Evolutionary conservation across 2,329 filamentous ascomycete genomes (phyloP).

Genomic region (Botryotinia globosa): DNA sequence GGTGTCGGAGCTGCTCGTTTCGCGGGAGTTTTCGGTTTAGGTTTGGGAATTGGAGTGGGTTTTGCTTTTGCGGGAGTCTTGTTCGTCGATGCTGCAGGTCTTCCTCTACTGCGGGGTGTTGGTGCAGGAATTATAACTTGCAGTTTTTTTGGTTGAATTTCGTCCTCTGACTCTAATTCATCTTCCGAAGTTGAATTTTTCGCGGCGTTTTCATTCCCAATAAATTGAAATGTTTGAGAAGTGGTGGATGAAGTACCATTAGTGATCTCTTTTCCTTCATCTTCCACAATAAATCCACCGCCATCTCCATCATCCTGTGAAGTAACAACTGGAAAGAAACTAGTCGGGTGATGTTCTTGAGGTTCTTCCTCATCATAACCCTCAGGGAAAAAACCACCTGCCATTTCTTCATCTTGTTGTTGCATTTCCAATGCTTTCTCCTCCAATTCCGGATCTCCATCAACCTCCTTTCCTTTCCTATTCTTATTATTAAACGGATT

Average conservation of each 20-base stretch:
- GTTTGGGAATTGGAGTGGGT: conserved; percentile 10
- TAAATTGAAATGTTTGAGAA: conserved; percentile 28
- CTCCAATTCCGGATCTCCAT: conserved; percentile 32
- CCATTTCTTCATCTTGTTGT: conserved; percentile 50
- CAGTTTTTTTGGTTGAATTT: conserved; percentile 23
- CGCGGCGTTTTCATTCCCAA: conserved; percentile 24
- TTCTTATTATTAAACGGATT: conserved; percentile 51
- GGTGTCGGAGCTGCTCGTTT: conserved; percentile 3
- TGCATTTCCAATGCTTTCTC: conserved; percentile 34
- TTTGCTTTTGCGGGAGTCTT: conserved; percentile 15
- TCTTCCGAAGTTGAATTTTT: conserved; percentile 1
- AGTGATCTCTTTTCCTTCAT: conserved; percentile 21
- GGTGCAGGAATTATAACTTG: conserved; percentile 6
- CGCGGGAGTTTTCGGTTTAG: conserved; percentile 4
- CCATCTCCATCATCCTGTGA: conserved; percentile 31
- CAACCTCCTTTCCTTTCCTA: conserved; percentile 30
- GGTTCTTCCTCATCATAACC: conserved; percentile 50
- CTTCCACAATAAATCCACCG: conserved; percentile 36
- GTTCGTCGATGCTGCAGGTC: conserved; percentile 24
- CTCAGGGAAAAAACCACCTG: conserved; percentile 60
- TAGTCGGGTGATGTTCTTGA: conserved; percentile 23
- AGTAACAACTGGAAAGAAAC: conserved; percentile 37
- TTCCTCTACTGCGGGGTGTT: conserved; percentile 27
- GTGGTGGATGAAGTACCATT: conserved; percentile 16
- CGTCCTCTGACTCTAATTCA: conserved; percentile 19